phyloP scores from a whole-genome alignment of 2,329 filamentous ascomycete species.

The Aspergillus ruber region DNA sequence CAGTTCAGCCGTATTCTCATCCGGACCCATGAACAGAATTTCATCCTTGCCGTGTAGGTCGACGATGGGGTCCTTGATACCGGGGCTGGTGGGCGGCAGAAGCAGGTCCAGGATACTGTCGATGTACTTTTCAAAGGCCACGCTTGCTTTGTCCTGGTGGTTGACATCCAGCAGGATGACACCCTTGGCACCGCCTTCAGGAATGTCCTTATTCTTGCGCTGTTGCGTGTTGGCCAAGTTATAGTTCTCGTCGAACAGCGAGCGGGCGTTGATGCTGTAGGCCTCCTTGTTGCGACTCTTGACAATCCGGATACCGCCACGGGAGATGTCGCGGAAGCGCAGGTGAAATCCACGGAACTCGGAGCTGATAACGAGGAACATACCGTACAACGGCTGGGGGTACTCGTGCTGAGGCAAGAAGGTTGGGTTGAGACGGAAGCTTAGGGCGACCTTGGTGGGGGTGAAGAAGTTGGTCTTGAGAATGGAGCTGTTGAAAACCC shows the following conservation, averaged over 20 bases:
- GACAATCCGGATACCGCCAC: conserved; percentile 96
- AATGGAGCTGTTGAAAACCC: conserved; percentile 86
- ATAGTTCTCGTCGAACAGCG: conserved; percentile 98
- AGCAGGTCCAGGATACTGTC: conserved; percentile 96
- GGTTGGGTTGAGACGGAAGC: conserved; percentile 74
- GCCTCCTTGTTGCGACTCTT: conserved; percentile 96
- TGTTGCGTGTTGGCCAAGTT: conserved; percentile 97
- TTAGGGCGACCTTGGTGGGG: conserved; percentile 94
- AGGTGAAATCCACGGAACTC: conserved; percentile 97
- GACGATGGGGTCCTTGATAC: conserved; percentile 98
- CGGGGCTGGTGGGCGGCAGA: conserved; percentile 79
- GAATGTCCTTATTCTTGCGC: conserved; percentile 99
- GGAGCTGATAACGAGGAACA: conserved; percentile 97
- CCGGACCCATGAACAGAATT: conserved; percentile 96
- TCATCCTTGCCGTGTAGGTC: conserved; percentile 92
- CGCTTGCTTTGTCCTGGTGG: conserved; percentile 85
- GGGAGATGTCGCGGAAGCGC: conserved; percentile 92
- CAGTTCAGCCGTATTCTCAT: conserved; percentile 96
- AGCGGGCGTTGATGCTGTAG: conserved; percentile 92
- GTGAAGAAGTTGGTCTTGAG: conserved; percentile 98
- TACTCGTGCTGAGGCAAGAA: conserved; percentile 93
- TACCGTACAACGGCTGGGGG: conserved; percentile 86
- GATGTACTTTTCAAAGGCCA: conserved; percentile 99
- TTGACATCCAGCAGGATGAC: conserved; percentile 90
- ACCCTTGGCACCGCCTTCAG: conserved; percentile 95